Base-by-base conservation (phyloP, 2,329 filamentous ascomycete species). In the Epicoccum sorghinum region DNA sequence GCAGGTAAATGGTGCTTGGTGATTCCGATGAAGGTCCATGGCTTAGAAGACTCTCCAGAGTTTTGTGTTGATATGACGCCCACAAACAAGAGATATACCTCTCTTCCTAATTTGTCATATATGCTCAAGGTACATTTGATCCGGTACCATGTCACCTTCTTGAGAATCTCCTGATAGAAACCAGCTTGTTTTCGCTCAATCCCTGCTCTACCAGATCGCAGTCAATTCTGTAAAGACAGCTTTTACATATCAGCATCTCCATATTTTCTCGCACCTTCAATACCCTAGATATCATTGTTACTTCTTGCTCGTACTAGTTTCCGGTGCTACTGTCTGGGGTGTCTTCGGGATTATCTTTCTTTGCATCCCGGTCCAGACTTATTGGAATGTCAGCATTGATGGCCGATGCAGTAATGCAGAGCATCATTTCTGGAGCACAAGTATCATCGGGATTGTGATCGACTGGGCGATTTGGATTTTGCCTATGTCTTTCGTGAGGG, bases 171-270 rank as follows among this genome's bases (percentile, higher is more conserved):
- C 45, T 45, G 12, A 54, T 29, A 23, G 8, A n/a, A 8, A 5
- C 8, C 4, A 74, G 71, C 63, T 74, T 44, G 52, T 73, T 14
- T 67, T 71, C 45, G 60, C 64, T 7, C 65, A 69, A 36, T 67
- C 64, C 13, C 58, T 71, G 24, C 44, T 72, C 48, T 75, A 71
- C 54, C 67, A 71, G n/a, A 50, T 68, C 25, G 54, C 64, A 7
- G 65, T 68, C 44, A 72, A 73, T 54, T 48, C 72, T 2, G 61
- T 70, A 47, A 75, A 74, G 55, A 50, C 61, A 1, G 69, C 71
- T 2, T 73, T 75, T 44, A 41, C 67, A 22, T 50, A 67, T 18
- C 68, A 74, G 48, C 75, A 74, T 52, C 38, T 68, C 2, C 62
- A 57, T 1, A 50, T 73, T 42, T 72, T 74, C 50, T 55, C 57